These are phyloP conservation scores for Drechslera avenae DNA, from an alignment of 2,329 filamentous ascomycete species.

Conservation along the genomic window DNA sequence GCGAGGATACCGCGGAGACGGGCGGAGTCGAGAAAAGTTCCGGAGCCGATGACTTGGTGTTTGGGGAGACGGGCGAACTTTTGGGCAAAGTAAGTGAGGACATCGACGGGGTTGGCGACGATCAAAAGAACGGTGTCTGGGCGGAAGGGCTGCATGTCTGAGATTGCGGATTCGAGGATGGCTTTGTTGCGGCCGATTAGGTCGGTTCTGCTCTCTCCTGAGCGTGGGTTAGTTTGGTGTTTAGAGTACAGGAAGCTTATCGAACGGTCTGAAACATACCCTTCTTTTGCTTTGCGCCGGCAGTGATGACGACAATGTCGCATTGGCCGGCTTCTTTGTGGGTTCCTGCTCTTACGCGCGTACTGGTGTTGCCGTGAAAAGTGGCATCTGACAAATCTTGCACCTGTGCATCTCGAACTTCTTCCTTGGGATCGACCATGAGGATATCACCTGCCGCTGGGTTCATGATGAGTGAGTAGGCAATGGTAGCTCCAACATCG, in stretches of 20 bases:
- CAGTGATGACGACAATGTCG: constrained; percentile 30
- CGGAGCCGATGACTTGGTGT: constrained; percentile 25
- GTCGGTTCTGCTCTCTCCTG: constrained; percentile 28
- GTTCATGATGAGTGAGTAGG: constrained; percentile 33
- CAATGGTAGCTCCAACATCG: constrained; percentile 30
- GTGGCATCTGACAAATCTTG: constrained; percentile 26
- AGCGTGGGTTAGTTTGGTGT: not conserved
- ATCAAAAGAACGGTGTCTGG: constrained; percentile 22
- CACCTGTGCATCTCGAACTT: constrained; percentile 27
- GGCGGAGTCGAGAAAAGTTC: constrained; percentile 28
- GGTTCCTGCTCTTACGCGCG: constrained; percentile 23
- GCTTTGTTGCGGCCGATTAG: constrained; percentile 28
- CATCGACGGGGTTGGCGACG: constrained; percentile 32
- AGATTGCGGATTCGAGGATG: constrained; percentile 26
- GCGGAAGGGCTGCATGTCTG: constrained; percentile 28
- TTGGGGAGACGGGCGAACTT: constrained; percentile 18
- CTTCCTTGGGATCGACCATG: constrained; percentile 28
- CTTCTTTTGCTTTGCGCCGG: constrained; percentile 29
- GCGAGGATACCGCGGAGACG: constrained; percentile 25
- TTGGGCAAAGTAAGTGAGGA: constrained; percentile 27
- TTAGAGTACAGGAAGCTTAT: not conserved
- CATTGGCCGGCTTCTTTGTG: constrained; percentile 31
- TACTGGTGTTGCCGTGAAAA: constrained; percentile 27
- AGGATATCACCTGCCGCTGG: constrained; percentile 25
- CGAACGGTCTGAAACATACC: constrained; percentile 3